Evolutionary conservation across 108 stramenopile genomes (phyloP), one percentile per base, ranked within the genome.

Genomic region (Pelagomonas calceolata): DNA sequence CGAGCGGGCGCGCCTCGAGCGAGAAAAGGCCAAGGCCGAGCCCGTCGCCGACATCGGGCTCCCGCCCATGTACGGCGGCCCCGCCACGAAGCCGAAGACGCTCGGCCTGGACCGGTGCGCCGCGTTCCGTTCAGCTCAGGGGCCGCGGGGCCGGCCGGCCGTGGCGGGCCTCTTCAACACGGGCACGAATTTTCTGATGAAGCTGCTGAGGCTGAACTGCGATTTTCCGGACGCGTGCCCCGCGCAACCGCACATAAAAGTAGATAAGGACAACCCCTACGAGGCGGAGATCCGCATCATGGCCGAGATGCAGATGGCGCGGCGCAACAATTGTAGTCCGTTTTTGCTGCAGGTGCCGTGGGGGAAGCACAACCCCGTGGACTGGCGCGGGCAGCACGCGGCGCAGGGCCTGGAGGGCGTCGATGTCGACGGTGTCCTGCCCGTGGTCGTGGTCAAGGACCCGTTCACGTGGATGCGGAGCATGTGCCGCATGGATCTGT

Each of bases 401-500:
- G 37, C 66, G 64, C 65, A 79, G 36, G 33, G 73, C 46, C 64
- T 77, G 36, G 70, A 65, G 66, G 31, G 31, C 29, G 37, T 7
- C 14, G 70, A 32, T 34, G 45, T 71, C 77, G 51, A 74, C 32
- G 63, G 85, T 10, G 73, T 89, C 15, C 68, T 94, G 39, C 90
- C 90, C 15, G 76, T 90, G n/a, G 86, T 91, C 4, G 73, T 89
- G 37, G 81, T 94, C 30, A 87, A 91, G 72, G 90, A 94, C 83
- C 90, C 90, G 29, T 81, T 85, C 45, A 83, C 77, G 31, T 94
- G 90, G 90, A 88, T 91, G 89, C 76, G 86, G 72, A 84, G 84
- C 70, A 88, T 93, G 88, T 92, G 92, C 82, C 77, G 78, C 39
- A 75, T 83, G 64, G n/a, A n/a, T n/a, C n/a, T n/a, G n/a, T n/a